Base-by-base conservation (phyloP, 805 yeast genomes). In the Yarrowia osloensis region DNA sequence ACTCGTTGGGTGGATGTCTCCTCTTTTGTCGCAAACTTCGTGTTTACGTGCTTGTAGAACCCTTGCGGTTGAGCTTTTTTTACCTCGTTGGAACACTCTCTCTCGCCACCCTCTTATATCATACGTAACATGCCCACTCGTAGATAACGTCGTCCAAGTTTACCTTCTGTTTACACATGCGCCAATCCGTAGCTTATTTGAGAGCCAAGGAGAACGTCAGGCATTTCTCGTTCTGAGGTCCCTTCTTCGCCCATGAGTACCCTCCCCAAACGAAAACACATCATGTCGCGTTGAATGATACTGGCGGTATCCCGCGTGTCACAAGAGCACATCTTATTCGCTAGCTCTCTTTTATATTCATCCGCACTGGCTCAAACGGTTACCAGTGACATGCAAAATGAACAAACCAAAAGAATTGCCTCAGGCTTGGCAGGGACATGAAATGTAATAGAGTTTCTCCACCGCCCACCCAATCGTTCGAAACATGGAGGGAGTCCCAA, bases 391-490 rank as follows among this genome's bases (percentile, higher is more conserved):
- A 22, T 50, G 59, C 22, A 40, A 57, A 29, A 57, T 15, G 49
- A 26, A 35, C 42, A 54, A 54, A 33, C 15, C 28, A 31, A 54
- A 54, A 57, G 35, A 57, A 40, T 39, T 39, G 63, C 63, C 63
- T 40, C 63, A 57, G 63, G 47, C 63, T 57, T 57, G 63, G 63
- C 63, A 57, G 63, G 63, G 63, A 39, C 63, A 28, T 28, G 63
- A 26, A 19, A 40, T 39, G 49, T 13, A 19, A 15, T 57, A 39
- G 40, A 28, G 49, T 57, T 57, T 40, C 49, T 40, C 63, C 63
- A 57, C 63, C 42, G 63, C 63, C 74, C 63, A 57, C 63, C 61
- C 17, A 4, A 29, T 2, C 7, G n/a, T 4, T n/a, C 35, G 19
- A 39, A 28, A n/a, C 22, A 4, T 19, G 35, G 19, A 40, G 19